Base-by-base conservation (phyloP, 1,284 basidiomycete species). In the Boletus smithii region DNA sequence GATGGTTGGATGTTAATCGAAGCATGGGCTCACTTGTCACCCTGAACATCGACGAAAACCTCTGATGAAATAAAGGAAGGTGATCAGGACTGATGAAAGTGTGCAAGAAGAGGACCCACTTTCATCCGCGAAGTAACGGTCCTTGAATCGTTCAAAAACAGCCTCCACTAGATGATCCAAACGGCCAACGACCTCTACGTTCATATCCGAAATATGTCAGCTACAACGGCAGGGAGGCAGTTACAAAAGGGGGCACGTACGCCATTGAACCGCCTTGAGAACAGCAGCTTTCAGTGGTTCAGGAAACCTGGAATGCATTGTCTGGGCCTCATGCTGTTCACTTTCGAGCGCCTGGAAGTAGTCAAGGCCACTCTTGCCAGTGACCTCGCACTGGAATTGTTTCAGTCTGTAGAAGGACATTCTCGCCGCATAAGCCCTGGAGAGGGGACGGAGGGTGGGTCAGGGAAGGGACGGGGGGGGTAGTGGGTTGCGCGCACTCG, bases 321-420 rank as follows among this genome's bases (percentile, higher is more conserved):
- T 88, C 45, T 83, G 79, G 27, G 91, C 88, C 69, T 98, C 94
- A 60, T 86, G 83, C 51, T 81, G 82, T 70, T 99, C 95, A 56
- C 90, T 95, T 61, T 91, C 83, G 42, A 94, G 75, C 8, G 97
- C 97, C 63, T 94, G 83, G 67, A 97, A 97, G 72, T 93, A 99
- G 70, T 92, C 88, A 46, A 99, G 77, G 45, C 86, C 85, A 58
- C 90, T 90, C 73, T 91, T 95, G 66, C 93, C 93, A 32, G 91
- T 94, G 58, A 95, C 91, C 75, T 95, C 91, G 67, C 92, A 94
- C 63, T 94, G 91, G 70, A 97, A 95, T 65, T 93, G 87, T 61
- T 91, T 92, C 57, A 91, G 81, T 53, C 86, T 82, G 73, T 97
- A 97, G 75, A 97, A 98, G 50, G 88, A 88, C 77, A 95, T 88